These are phyloP conservation scores for Ceratocystiopsis minuta DNA, from an alignment of 2,329 filamentous ascomycete genomes.

Conservation along the genomic window DNA sequence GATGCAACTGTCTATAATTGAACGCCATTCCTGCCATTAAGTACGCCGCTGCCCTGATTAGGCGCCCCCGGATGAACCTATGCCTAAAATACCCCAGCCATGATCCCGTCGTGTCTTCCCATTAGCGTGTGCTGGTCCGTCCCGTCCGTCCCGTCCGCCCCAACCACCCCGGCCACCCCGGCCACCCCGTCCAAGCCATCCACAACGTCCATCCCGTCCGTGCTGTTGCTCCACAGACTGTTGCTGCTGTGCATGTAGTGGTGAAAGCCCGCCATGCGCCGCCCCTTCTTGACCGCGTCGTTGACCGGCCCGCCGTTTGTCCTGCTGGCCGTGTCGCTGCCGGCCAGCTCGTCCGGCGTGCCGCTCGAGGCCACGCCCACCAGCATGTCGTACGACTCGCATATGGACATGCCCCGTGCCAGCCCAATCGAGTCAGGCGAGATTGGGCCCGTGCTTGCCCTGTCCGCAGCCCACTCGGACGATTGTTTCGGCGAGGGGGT, in stretches of 20 bases:
- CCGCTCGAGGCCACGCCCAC: not conserved
- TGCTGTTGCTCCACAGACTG: not conserved
- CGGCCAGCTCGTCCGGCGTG: not conserved
- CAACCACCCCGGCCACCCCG: too few relatives aligned
- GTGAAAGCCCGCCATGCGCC: constrained; percentile 1
- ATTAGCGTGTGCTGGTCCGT: too few relatives aligned
- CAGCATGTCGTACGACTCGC: not conserved
- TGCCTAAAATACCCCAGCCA: too few relatives aligned
- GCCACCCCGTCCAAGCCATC: too few relatives aligned
- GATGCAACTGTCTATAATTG: too few relatives aligned
- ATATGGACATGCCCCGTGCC: constrained; percentile 16
- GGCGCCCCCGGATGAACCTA: too few relatives aligned
- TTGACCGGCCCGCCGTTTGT: too few relatives aligned
- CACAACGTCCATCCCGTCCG: too few relatives aligned
- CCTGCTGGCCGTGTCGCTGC: not conserved
- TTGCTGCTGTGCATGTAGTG: not conserved
- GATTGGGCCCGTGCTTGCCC: not conserved
- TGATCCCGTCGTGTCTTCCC: too few relatives aligned
- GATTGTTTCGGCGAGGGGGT: not conserved
- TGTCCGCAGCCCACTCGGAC: not conserved
- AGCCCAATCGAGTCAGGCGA: constrained; percentile 15
- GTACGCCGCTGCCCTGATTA: too few relatives aligned
- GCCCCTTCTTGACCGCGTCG: not conserved
- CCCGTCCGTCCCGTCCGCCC: too few relatives aligned
- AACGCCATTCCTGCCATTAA: too few relatives aligned